Evolutionary conservation across 2,329 filamentous ascomycete species (phyloP), one percentile per base, ranked within the genome.

Genomic region (Pestalotiopsis sp.): DNA sequence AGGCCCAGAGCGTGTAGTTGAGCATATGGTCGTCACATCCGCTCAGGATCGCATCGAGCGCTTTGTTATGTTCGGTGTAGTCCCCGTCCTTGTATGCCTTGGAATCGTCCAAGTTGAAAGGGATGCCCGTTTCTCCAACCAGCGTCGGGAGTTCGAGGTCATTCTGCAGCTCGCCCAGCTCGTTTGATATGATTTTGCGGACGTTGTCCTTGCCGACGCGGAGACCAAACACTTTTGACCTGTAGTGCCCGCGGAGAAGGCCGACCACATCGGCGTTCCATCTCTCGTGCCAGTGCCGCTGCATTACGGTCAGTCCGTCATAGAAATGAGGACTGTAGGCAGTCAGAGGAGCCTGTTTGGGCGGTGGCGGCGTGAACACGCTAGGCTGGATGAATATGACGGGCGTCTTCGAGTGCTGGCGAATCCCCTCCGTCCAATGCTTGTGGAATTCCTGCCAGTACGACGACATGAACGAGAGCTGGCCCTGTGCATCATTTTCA

Each of bases 301-400:
- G 72, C 74, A 74, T 73, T 14, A 75, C 62, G 4, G 74, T 75
- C 12, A 75, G 63, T 2, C 71, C 72, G 59, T 75, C 74, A 65
- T 75, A 75, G 68, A 72, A 75, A 57, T 75, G 74, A 3, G 73
- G 73, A 45, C 71, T 72, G 69, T 74, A 73, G 6, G 70, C 71
- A 60, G 69, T 69, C 7, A 71, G 64, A 3, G 68, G 68, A 27
- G 69, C 66, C 17, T 71, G 67, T 13, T 65, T 27, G 27, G 65
- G 69, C 6, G 74, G 73, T 13, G 74, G 74, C 1, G 69, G 23
- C 20, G 69, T 60, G 52, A 74, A 74, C 23, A 74, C 72, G 5
- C 69, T 68, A 2, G 74, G 69, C 66, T 75, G 74, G 57, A 72
- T 67, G 65, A 74, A 72, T 12, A 70, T 61, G 23, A 72, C 67